These are phyloP conservation scores for Quillaja saponaria DNA, from an alignment of 306 rosid species.

Conservation along the genomic window DNA sequence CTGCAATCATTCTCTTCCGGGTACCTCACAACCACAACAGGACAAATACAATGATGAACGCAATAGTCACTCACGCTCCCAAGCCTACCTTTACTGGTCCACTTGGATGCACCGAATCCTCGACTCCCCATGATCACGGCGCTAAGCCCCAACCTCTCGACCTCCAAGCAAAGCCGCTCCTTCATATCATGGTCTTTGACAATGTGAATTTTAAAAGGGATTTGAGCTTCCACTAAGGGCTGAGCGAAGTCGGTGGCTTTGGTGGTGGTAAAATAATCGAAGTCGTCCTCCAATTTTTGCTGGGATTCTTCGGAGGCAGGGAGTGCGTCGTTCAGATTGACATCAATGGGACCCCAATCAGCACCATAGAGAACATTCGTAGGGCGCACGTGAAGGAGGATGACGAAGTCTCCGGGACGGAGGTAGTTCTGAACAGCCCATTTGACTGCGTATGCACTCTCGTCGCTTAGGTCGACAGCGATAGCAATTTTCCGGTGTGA, in stretches of 20 bases:
- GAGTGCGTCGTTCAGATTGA: constrained; percentile 7
- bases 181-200: constrained; percentile 96
- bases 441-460: constrained; percentile 84
- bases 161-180: constrained; percentile 89
- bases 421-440: constrained; percentile 92
- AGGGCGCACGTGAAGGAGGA: constrained; percentile 91
- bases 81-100: constrained; percentile 52
- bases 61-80: constrained; percentile 92
- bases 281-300: constrained; percentile 63
- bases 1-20: constrained; percentile 54
- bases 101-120: constrained; percentile 73
- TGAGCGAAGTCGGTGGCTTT: constrained; percentile 65
- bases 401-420: constrained; percentile 78
- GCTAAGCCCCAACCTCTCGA: constrained; percentile 84
- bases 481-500: constrained; percentile 79
- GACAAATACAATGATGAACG: constrained; percentile 86
- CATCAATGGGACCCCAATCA: constrained; percentile 76
- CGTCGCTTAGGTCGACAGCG: constrained; percentile 92
- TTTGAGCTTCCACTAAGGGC: constrained; percentile 69
- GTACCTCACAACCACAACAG: constrained; percentile 78
- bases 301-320: constrained; percentile 45
- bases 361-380: constrained; percentile 88
- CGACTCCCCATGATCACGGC: constrained; percentile 95
- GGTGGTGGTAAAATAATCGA: constrained; percentile 66
- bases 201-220: constrained; percentile 79